A percentile compares a stretch with the other conserved stretches of the same genome.
Conservation (phyloP, 306 rosid genomes). For the Purshia tridentata region DNA sequence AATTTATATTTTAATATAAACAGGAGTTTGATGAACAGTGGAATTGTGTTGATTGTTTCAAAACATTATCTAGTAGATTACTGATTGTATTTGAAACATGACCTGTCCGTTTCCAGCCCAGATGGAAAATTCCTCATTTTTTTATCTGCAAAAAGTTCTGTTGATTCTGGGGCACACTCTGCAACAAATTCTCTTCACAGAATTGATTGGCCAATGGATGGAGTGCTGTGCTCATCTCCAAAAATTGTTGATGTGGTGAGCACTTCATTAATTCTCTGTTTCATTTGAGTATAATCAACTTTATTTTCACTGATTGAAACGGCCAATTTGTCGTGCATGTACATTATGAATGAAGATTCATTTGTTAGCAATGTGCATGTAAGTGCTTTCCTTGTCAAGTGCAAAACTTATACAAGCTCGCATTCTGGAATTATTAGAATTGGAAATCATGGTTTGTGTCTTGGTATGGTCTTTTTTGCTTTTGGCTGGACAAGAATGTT, state of each 20-base stretch:
- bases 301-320: background rate
- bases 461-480: background rate
- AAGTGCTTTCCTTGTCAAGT: background rate
- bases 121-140: conserved; percentile 73
- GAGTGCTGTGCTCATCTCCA: conserved; percentile 34
- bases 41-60: background rate
- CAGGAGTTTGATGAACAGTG: background rate
- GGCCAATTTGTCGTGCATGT: background rate
- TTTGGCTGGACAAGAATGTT: conserved; percentile 1
- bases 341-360: background rate
- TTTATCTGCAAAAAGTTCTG: conserved; percentile 68
- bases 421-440: background rate
- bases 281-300: background rate
- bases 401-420: background rate
- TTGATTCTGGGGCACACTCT: conserved; percentile 79
- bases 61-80: background rate
- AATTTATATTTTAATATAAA: background rate
- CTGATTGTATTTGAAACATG: conserved; percentile 18
- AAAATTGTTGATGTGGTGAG: conserved; percentile 66
- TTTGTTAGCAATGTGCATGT: background rate
- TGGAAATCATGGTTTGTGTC: background rate
- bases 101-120: conserved; percentile 68
- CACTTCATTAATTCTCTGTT: conserved; percentile 9
- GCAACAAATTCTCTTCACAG: conserved; percentile 89
- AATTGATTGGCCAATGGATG: conserved; percentile 70